Evolutionary conservation across 179 eudicot genomes (phyloP), one percentile per base, ranked within the genome.

Genomic region (Corrigiola litoralis): DNA sequence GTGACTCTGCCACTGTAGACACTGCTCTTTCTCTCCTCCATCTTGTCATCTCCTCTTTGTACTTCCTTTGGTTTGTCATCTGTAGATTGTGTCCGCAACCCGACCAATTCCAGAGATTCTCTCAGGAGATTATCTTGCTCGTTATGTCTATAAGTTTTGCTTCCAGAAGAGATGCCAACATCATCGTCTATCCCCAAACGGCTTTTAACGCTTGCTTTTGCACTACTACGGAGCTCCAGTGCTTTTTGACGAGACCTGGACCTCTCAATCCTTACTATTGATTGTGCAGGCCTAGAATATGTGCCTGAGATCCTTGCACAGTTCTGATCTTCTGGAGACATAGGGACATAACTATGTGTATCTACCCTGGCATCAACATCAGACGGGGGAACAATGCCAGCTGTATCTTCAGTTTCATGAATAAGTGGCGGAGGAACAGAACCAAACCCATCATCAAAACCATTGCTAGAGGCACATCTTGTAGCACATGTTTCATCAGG

Each of bases 211-310:
- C 74, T 67, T 51, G 74, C 50, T 80, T 83, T 82, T 67, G 69
- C 83, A 72, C 94, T 82, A 50, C 71, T 84, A 11, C 97, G 95
- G 62, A 80, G 81, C 85, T 90, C 84, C 63, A 88, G 61, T 66
- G 96, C 99, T 76, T 79, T 90, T 76, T 94, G 99, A 64, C 99
- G 87, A 14, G 99, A 88, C 69, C 74, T 94, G 54, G 99, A 94
- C 74, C 97, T 82, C 53, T 88, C 85, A 25, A 90, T 53, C 65
- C 76, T 75, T 40, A 76, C 86, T 28, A 86, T 67, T 36, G 92
- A 86, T 67, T 61, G 77, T 62, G 82, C 91, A 37, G 48, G 71
- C 55, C 69, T 70, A 57, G 49, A 33, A 40, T 20, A 64, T 17
- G 45, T 62, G 67, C 69, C 51, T 25, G 72, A 60, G 53, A 64